Percentiles rank a stretch among this genome's conserved stretches.
phyloP scores from a whole-genome alignment of 2,329 filamentous ascomycete genomes.

The Fusarium sp. region DNA sequence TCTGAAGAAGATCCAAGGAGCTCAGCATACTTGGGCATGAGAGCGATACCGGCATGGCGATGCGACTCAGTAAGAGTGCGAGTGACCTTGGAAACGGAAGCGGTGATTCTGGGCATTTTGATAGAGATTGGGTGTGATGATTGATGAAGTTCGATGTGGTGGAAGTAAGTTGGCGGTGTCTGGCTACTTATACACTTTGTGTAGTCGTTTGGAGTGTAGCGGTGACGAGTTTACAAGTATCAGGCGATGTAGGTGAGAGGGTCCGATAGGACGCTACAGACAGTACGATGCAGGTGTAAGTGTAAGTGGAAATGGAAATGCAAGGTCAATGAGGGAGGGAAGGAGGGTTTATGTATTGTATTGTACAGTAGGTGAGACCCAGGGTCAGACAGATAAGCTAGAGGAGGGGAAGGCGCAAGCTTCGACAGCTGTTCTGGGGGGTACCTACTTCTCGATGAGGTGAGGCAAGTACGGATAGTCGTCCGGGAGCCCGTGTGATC shows the following conservation, averaged over 20 bases:
- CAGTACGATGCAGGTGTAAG: slow-evolving; percentile 1
- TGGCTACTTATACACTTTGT: slow-evolving; percentile 34
- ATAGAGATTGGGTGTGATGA: slow-evolving; percentile 2
- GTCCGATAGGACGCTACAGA: not conserved
- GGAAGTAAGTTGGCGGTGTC: slow-evolving; percentile 8
- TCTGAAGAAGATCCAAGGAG: slow-evolving; percentile 51
- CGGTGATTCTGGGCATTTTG: slow-evolving; percentile 62
- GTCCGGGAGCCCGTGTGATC: slow-evolving; percentile 30
- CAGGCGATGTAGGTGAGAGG: slow-evolving; percentile 26
- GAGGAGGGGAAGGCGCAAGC: slow-evolving; percentile 27
- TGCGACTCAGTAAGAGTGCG: slow-evolving; percentile 59
- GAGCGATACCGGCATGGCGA: slow-evolving; percentile 52
- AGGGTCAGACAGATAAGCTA: slow-evolving; percentile 12
- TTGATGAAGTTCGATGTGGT: not conserved
- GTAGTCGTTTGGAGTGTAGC: slow-evolving; percentile 18
- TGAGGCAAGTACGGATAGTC: slow-evolving; percentile 25
- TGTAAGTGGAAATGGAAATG: slow-evolving; percentile 20
- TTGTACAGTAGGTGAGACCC: slow-evolving; percentile 7
- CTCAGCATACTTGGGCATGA: slow-evolving; percentile 62
- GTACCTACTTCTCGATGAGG: slow-evolving; percentile 3
- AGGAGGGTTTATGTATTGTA: slow-evolving; percentile 33
- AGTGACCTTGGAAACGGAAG: slow-evolving; percentile 61
- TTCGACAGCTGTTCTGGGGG: slow-evolving; percentile 11
- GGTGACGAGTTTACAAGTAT: slow-evolving; percentile 28
- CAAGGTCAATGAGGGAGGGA: slow-evolving; percentile 22